Base-by-base conservation (phyloP, 768 basidiomycete species). In the Lactarius deliciosus region DNA sequence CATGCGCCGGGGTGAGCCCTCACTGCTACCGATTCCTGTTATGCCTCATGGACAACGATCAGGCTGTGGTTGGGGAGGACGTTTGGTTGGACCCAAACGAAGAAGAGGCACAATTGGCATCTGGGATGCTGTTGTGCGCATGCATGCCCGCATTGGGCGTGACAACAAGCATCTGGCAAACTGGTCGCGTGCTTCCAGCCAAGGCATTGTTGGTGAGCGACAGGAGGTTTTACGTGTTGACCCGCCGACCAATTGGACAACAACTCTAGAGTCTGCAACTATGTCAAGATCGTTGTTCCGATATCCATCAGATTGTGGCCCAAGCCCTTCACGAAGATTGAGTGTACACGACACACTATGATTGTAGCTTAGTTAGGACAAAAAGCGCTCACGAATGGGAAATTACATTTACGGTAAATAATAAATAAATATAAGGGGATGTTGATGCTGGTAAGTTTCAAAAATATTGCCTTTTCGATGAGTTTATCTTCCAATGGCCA, bases 121-220 rank as follows among this genome's bases (percentile, higher is more conserved):
- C 80, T 15, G 90, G 90, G 0, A 86, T 83, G n/a, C 68, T 98
- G n/a, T 82, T 90, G 0, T 74, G 96, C 18, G 86, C 94, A 0
- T 90, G 88, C 65, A 87, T 99, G 81, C 96, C 97, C 64, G 96
- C 96, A 2, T 80, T 98, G 38, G 86, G 85, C 36, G 89, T 85
- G 8, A 79, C 95, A 13, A 96, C 94, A 1, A 92, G 85, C 74
- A 67, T 96, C n/a, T 94, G 92, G 90, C 88, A 96, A 75, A 85
- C 86, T 6, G 95, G 96, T 9, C 79, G 81, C 68, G 82, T 90
- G 76, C 79, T 78, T 2, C 74, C 84, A 0, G 79, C 79, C 9
- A 79, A 89, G 64, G 78, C 82, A 30, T 72, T 88, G 40, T 76
- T 77, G 72, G 95, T 91, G 69, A 77, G 87, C 72, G 34, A 25